A percentile compares a stretch with the other conserved stretches of the same genome.
These are phyloP conservation scores for Tricholoma sp. DNA, from an alignment of 768 basidiomycete genomes.

Conservation along the genomic window DNA sequence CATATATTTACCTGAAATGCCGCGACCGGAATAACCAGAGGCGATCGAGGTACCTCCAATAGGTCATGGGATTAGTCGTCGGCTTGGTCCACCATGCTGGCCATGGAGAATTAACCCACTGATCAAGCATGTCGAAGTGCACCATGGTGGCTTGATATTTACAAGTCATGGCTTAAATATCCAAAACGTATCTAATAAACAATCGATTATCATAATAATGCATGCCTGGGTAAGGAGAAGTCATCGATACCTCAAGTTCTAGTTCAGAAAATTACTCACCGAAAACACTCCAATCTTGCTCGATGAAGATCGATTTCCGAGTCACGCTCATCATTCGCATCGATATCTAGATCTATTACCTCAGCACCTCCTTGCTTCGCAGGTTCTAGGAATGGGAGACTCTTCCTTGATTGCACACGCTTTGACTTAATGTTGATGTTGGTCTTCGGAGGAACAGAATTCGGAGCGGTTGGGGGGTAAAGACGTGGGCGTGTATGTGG, in stretches of 20 bases:
- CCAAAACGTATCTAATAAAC: not conserved
- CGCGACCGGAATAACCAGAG: no score
- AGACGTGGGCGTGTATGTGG: slow-evolving; percentile 14
- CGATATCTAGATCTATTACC: not conserved
- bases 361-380: not conserved
- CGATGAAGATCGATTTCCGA: not conserved
- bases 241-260: not conserved
- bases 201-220: not conserved
- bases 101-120: no score
- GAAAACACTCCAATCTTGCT: not conserved
- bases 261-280: not conserved
- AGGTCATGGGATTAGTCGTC: no score
- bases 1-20: no score
- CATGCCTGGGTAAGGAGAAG: not conserved
- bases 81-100: no score
- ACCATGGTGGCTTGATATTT: not conserved
- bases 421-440: slow-evolving; percentile 8
- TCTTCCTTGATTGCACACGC: slow-evolving; percentile 17
- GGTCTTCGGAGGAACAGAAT: slow-evolving; percentile 8
- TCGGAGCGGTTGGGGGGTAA: slow-evolving; percentile 14
- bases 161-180: not conserved
- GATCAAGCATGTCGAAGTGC: not conserved
- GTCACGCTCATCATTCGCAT: not conserved
- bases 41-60: no score
- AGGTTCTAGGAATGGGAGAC: slow-evolving; percentile 18